These are phyloP conservation scores for Blumeriella jaapii DNA, from an alignment of 2,329 filamentous ascomycete genomes.

Conservation along the genomic window DNA sequence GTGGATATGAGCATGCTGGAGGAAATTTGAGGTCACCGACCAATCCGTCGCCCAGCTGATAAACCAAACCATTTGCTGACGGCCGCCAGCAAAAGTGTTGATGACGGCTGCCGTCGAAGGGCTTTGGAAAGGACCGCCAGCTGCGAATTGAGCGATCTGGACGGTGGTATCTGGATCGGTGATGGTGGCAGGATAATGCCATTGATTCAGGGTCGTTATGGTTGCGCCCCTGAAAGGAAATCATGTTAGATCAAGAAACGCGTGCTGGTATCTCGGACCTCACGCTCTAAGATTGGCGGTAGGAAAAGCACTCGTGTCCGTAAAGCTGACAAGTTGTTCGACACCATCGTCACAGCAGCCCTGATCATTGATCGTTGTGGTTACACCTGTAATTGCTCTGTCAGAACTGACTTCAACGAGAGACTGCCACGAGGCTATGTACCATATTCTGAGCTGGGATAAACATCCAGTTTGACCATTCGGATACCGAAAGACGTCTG, in stretches of 20 bases:
- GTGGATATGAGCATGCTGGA: conserved; percentile 50
- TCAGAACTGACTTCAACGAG: not conserved
- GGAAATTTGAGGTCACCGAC: conserved; percentile 39
- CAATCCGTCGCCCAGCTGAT: conserved; percentile 33
- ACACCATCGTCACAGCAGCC: conserved; percentile 33
- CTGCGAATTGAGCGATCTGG: conserved; percentile 40
- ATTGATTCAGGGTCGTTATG: conserved; percentile 40
- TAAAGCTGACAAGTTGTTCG: conserved; percentile 39
- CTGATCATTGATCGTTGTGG: not conserved
- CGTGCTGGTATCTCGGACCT: not conserved
- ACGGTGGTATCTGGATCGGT: conserved; percentile 40
- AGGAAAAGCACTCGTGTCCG: conserved; percentile 39
- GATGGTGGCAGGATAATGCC: conserved; percentile 46
- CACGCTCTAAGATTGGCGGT: conserved; percentile 36
- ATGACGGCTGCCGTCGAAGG: conserved; percentile 46
- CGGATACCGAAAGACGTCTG: conserved; percentile 29
- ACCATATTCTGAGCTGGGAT: conserved; percentile 1
- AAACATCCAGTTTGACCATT: conserved; percentile 1
- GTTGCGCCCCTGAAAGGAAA: conserved; percentile 26
- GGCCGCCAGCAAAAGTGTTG: conserved; percentile 40
- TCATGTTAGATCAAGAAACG: not conserved
- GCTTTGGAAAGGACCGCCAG: conserved; percentile 24
- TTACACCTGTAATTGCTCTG: not conserved
- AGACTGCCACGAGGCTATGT: not conserved
- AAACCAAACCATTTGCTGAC: conserved; percentile 52